Conservation (phyloP, 805 yeast genomes). For the Phaffomyces opuntiae region DNA sequence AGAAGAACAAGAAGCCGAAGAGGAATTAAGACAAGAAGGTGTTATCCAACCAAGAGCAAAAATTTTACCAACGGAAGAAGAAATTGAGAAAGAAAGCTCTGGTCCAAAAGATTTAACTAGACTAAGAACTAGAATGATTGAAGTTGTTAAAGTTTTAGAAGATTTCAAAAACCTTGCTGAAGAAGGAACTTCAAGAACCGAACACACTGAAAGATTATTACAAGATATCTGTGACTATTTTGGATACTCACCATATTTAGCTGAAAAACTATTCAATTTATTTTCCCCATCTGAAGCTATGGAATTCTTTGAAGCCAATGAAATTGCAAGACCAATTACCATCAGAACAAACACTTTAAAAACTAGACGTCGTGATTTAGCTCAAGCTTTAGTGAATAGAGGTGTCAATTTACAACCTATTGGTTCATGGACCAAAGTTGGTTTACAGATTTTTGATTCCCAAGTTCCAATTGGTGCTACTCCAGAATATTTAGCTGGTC, state of each 20-base stretch:
- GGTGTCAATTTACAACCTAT: constrained; percentile 97
- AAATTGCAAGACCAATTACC: constrained; percentile 91
- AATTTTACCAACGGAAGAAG: constrained; percentile 67
- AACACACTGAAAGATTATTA: constrained; percentile 70
- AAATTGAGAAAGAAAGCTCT: constrained; percentile 39
- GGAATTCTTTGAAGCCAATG: constrained; percentile 98
- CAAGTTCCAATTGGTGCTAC: constrained; percentile 99
- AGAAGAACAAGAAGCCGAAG: constrained; percentile 58
- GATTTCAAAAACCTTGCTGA: constrained; percentile 78
- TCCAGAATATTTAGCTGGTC: constrained; percentile 97
- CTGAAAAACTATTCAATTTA: constrained; percentile 86
- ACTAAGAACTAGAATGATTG: constrained; percentile 90
- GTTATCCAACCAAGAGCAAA: constrained; percentile 65
- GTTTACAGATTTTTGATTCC: constrained; percentile 93
- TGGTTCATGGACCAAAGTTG: constrained; percentile 97
- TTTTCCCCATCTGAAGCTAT: constrained; percentile 94
- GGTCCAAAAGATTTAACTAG: constrained; percentile 72
- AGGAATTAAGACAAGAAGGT: constrained; percentile 52
- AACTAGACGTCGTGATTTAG: constrained; percentile 92
- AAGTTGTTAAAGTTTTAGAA: constrained; percentile 88
- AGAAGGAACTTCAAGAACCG: constrained; percentile 80
- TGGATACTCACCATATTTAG: constrained; percentile 87
- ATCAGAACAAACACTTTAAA: constrained; percentile 96
- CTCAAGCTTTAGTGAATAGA: constrained; percentile 89
- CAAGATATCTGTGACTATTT: constrained; percentile 88